phyloP scores from a whole-genome alignment of 164 flowering plant genomes.

The Magnolia officinalis region DNA sequence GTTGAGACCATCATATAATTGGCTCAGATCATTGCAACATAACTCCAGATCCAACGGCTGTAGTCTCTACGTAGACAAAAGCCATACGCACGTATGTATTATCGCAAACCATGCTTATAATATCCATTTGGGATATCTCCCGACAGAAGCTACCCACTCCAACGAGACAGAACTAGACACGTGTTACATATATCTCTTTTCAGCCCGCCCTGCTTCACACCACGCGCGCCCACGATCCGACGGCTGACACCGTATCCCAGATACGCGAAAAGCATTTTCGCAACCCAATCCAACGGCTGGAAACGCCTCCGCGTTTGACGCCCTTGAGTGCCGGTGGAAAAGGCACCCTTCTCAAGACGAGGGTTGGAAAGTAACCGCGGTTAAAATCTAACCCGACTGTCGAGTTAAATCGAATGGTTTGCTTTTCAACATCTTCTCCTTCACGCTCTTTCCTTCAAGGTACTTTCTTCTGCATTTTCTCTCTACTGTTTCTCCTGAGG shows the following conservation, averaged over 20 bases:
- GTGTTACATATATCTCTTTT: not conserved
- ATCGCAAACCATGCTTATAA: no score
- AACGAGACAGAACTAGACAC: not conserved
- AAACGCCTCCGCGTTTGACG: slow-evolving; percentile 36
- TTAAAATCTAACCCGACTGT: slow-evolving; percentile 12
- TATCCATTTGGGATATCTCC: not conserved
- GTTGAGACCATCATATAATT: no score
- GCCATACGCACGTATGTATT: no score
- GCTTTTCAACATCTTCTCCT: not conserved
- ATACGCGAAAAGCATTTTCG: slow-evolving; percentile 33
- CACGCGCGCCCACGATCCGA: slow-evolving; percentile 49
- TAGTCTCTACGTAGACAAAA: no score
- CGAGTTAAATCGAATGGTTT: not conserved
- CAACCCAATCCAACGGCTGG: slow-evolving; percentile 37
- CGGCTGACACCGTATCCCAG: slow-evolving; percentile 30
- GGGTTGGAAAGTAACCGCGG: slow-evolving; percentile 1
- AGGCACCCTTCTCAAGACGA: slow-evolving; percentile 18
- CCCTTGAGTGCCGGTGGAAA: slow-evolving; percentile 11
- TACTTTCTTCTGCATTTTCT: not conserved
- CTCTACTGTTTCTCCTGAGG: not conserved
- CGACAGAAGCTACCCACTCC: slow-evolving; percentile 1
- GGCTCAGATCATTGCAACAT: no score
- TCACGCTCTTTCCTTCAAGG: not conserved
- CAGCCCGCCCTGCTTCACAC: slow-evolving; percentile 15
- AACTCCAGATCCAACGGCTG: no score